Evolutionary conservation across 305 asterid species (phyloP).

Genomic region (Fraxinus xanthoxyloides): DNA sequence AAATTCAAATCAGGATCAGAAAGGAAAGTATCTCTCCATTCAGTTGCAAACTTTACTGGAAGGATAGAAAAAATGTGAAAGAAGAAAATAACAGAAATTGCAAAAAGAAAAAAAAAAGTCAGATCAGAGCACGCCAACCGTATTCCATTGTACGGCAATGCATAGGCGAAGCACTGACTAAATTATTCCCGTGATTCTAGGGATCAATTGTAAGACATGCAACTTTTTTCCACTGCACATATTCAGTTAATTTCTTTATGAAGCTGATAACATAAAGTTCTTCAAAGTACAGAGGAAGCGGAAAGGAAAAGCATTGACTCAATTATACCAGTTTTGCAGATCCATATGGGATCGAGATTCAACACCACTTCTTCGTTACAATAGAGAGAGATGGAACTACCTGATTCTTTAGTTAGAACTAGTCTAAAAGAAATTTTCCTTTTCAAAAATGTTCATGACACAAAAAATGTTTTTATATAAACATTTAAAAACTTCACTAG

Average conservation of each 20-base stretch:
- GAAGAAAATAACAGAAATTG: not conserved
- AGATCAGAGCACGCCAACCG: not conserved
- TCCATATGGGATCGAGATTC: not conserved
- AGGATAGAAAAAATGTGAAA: not conserved
- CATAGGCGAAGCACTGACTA: not conserved
- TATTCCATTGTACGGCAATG: not conserved
- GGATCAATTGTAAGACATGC: not conserved
- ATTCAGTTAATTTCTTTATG: not conserved
- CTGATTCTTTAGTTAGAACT: not conserved
- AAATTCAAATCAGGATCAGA: not conserved
- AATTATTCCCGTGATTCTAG: not conserved
- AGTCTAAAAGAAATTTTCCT: not conserved
- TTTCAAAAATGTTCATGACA: not conserved
- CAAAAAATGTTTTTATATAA: too few relatives aligned
- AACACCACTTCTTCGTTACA: not conserved
- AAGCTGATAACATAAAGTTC: not conserved
- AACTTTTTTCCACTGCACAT: not conserved
- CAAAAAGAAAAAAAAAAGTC: not conserved
- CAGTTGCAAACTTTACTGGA: slow-evolving; percentile 5
- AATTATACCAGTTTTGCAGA: not conserved
- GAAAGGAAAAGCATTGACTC: not conserved
- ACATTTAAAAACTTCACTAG: slow-evolving; percentile 1
- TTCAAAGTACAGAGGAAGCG: not conserved
- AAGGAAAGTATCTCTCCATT: not conserved
- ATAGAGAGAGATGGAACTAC: not conserved